Evolutionary conservation across 148 eudicot genomes (phyloP).

Genomic region (Nepenthes gracilis): DNA sequence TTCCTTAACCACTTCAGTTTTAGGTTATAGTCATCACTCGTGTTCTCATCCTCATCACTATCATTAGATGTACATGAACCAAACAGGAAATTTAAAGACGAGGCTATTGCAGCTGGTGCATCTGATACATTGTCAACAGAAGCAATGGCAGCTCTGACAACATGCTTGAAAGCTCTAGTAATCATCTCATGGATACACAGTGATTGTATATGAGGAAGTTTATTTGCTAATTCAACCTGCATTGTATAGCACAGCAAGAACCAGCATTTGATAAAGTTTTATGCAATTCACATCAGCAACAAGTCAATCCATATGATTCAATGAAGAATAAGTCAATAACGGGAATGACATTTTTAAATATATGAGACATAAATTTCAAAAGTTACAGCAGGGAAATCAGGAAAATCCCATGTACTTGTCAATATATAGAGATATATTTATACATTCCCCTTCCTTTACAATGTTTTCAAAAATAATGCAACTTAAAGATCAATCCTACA

Average conservation of each 20-base stretch:
- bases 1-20: slow-evolving; percentile 62
- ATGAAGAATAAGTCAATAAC: no score
- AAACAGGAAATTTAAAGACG: slow-evolving; percentile 70
- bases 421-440: no score
- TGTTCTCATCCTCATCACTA: slow-evolving; percentile 18
- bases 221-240: slow-evolving; percentile 86
- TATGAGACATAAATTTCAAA: no score
- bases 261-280: slow-evolving; percentile 2
- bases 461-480: no score
- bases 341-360: no score
- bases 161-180: slow-evolving; percentile 93
- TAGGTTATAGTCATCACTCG: slow-evolving; percentile 30
- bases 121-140: slow-evolving; percentile 48
- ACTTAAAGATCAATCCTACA: no score
- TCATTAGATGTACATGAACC: slow-evolving; percentile 25
- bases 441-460: no score
- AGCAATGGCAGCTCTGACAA: slow-evolving; percentile 79
- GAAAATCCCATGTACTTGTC: no score
- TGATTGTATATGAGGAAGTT: slow-evolving; percentile 96
- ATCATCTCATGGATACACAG: slow-evolving; percentile 98
- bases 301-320: no score
- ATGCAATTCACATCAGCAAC: no score
- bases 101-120: slow-evolving; percentile 63
- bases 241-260: slow-evolving; percentile 11
- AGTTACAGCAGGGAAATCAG: no score